Percentiles rank a stretch among this genome's conserved stretches.
phyloP scores from a whole-genome alignment of 768 basidiomycete genomes.

The Kockovaella imperatae region DNA sequence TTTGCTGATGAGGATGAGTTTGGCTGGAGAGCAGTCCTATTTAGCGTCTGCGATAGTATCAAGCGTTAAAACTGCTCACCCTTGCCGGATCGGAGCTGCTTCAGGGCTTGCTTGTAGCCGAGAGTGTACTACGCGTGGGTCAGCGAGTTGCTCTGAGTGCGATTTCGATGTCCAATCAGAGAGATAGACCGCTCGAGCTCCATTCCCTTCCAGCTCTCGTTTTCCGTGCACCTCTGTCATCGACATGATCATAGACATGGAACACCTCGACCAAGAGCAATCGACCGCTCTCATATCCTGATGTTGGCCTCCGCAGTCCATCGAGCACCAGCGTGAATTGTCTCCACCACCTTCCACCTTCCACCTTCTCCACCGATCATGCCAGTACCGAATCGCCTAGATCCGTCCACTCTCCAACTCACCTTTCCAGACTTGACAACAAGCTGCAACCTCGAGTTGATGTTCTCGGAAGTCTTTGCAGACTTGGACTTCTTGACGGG shows the following conservation, averaged over 20 bases:
- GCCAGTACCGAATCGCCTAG: not conserved
- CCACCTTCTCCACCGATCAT: not conserved
- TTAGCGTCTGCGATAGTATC: not conserved
- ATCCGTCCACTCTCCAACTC: not conserved
- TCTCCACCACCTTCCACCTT: not conserved
- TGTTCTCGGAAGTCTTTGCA: constrained; percentile 85
- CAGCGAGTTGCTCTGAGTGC: not conserved
- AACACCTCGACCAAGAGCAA: too few relatives aligned
- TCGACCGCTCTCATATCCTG: too few relatives aligned
- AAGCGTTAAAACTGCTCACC: too few relatives aligned
- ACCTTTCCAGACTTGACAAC: constrained; percentile 95
- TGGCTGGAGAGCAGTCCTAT: constrained; percentile 64
- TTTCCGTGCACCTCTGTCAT: too few relatives aligned
- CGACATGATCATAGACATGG: too few relatives aligned
- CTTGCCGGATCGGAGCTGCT: constrained; percentile 97
- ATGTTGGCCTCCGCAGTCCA: not conserved
- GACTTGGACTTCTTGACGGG: constrained; percentile 93
- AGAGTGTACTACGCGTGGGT: constrained; percentile 59
- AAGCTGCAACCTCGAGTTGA: constrained; percentile 76
- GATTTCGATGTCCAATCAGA: too few relatives aligned
- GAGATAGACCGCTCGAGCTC: too few relatives aligned
- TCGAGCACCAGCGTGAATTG: not conserved
- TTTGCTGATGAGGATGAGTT: constrained; percentile 95
- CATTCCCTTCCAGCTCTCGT: not conserved
- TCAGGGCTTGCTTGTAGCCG: constrained; percentile 96